Evolutionary conservation across 2,329 filamentous ascomycete genomes (phyloP).

Genomic region (Pseudogymnoascus sp.): DNA sequence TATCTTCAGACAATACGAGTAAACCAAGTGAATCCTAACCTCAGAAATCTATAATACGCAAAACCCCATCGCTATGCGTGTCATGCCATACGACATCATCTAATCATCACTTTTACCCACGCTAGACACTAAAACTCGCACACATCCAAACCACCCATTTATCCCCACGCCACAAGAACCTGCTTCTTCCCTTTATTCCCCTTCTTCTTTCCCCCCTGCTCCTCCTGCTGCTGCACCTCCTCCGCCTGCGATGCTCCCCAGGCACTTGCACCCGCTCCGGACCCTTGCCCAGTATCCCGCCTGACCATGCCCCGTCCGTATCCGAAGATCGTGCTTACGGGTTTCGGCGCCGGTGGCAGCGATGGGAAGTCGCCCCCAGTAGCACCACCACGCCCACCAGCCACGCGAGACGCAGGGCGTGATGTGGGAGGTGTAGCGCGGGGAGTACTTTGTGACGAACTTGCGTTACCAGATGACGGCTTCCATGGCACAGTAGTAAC

Average conservation of each 20-base stretch:
- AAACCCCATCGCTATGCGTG: not conserved
- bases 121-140: not conserved
- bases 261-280: slow-evolving; percentile 16
- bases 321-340: slow-evolving; percentile 54
- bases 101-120: not conserved
- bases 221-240: slow-evolving; percentile 20
- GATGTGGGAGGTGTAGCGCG: slow-evolving; percentile 28
- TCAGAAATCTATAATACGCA: not conserved
- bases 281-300: slow-evolving; percentile 45
- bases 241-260: slow-evolving; percentile 23
- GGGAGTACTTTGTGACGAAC: slow-evolving; percentile 31
- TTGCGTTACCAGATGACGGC: slow-evolving; percentile 15
- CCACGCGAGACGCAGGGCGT: slow-evolving; percentile 12
- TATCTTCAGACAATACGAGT: not conserved
- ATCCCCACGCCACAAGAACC: slow-evolving; percentile 56
- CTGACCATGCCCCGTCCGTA: slow-evolving; percentile 51
- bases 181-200: slow-evolving; percentile 55
- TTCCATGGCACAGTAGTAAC: slow-evolving; percentile 39
- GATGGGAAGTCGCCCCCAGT: slow-evolving; percentile 68
- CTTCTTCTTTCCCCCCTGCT: slow-evolving; percentile 41
- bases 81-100: not conserved
- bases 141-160: slow-evolving; percentile 10
- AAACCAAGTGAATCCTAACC: not conserved
- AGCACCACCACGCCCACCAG: not conserved
- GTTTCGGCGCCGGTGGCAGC: slow-evolving; percentile 69